Evolutionary conservation across 2,329 filamentous ascomycete species (phyloP), one percentile per base, ranked within the genome.

Genomic region (Raffaelea ambrosiae): DNA sequence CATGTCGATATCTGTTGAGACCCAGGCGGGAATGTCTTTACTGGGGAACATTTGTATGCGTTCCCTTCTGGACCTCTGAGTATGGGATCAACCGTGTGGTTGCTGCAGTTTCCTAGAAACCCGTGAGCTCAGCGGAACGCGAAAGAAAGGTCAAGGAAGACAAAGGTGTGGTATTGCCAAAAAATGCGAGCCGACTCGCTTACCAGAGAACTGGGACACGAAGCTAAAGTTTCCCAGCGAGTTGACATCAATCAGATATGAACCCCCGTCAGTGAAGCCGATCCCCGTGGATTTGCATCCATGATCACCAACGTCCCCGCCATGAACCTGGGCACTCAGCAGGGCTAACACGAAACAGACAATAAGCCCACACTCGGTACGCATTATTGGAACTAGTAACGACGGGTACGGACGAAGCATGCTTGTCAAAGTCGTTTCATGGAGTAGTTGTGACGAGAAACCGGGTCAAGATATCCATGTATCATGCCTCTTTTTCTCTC

Each of bases 151-250:
- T n/a, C n/a, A n/a, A n/a, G n/a, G n/a, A n/a, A n/a, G n/a, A n/a
- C n/a, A n/a, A n/a, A n/a, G n/a, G n/a, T n/a, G n/a, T n/a, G n/a
- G n/a, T n/a, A n/a, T n/a, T n/a, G n/a, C n/a, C 16, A 38, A n/a
- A 21, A 21, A 38, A 26, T 5, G 5, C 14, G 16, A 13, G 7
- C 22, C n/a, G 10, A 20, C 13, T 18, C 44, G 26, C 26, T 11
- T 29, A 48, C 46, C 46, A 11, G 46, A 48, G 18, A 54, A 51
- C 36, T 45, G 23, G 3, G 52, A 51, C 9, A 51, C 52, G 20
- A 50, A 54, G 36, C 50, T 54, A 29, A 52, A 54, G 26, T 52
- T 54, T 3, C 52, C 49, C 16, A 43, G 45, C 3, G 44, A 26
- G 13, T 35, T 50, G 18, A 41, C 44, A 21, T 52, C 50, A 20